Evolutionary conservation across 1,284 basidiomycete species (phyloP).

Genomic region (Ustilago hordei): DNA sequence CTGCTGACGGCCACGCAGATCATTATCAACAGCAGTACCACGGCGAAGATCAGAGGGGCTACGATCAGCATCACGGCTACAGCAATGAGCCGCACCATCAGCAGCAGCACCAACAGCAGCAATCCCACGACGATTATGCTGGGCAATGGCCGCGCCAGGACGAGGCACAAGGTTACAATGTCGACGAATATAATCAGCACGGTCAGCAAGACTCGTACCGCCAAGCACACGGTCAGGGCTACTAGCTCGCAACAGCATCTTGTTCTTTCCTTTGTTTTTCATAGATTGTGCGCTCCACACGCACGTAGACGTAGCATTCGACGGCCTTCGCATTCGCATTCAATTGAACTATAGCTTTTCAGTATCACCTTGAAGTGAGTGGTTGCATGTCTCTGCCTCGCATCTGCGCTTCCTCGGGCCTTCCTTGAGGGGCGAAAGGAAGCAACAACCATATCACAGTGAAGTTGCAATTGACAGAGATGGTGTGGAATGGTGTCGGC

Average conservation of each 20-base stretch:
- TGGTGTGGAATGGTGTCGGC: background rate
- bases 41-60: constrained; percentile 1
- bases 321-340: constrained; percentile 6
- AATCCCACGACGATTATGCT: constrained; percentile 8
- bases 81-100: constrained; percentile 1
- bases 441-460: no score
- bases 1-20: background rate
- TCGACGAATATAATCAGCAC: constrained; percentile 8
- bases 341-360: constrained; percentile 3
- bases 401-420: no score
- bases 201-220: constrained; percentile 18
- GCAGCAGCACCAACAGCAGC: background rate
- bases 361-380: background rate
- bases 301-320: constrained; percentile 3
- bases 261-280: background rate
- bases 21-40: constrained; percentile 18
- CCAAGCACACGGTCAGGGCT: constrained; percentile 16
- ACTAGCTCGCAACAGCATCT: background rate
- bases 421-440: no score
- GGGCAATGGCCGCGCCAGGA: constrained; percentile 20
- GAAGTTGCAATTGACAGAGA: no score
- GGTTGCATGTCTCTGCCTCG: background rate
- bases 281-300: constrained; percentile 1
- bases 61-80: constrained; percentile 9
- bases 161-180: background rate